Base-by-base conservation (phyloP, 805 yeast species). In the Lipomyces yamanashiensis region DNA sequence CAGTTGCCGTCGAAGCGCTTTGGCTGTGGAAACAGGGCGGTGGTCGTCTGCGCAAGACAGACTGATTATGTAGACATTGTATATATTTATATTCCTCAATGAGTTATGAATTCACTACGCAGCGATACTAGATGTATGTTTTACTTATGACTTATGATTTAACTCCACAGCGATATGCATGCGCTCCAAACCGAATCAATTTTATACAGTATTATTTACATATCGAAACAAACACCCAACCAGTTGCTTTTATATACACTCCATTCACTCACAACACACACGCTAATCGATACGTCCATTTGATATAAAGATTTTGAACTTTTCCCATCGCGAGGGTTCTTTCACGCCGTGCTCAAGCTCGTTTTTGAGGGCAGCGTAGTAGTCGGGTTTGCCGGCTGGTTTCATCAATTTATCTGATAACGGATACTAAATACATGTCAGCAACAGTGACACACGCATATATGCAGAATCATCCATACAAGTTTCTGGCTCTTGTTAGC, bases 1-100 rank as follows among this genome's bases (percentile, higher is more conserved):
- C 84, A 69, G 90, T 91, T 74, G 96, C 97, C 0, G 81, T 88
- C 37, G 98, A 92, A 69, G 96, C 97, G 0, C 79, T 92, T 41
- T 92, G 97, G 96, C 76, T 92, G 58, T 90, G 96, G 95, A 87
- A 82, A 69, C 69, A 73, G 41, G 72, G 74, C 21, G 70, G 72
- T 10, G 69, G 71, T 13, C 48, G 70, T 19, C 39, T 43, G 33
- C 51, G 67, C 19, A 68, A 64, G 40, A 59, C 70, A 4, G 67
- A 66, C 21, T 67, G 37, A 34, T 9, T 50, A 7, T 39, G 39
- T 19, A 1, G 36, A 21, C 47, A 28, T 2, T 17, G 21, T 13
- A 7, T 19, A 28, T 19, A 13, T 49, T 50, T 50, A 49, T 41
- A 58, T 49, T 39, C 33, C 10, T 33, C 4, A 28, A 37, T 7